These are phyloP conservation scores for Ambispora gerdemannii DNA, from an alignment of 192 early-diverging fungal species.

Conservation along the genomic window DNA sequence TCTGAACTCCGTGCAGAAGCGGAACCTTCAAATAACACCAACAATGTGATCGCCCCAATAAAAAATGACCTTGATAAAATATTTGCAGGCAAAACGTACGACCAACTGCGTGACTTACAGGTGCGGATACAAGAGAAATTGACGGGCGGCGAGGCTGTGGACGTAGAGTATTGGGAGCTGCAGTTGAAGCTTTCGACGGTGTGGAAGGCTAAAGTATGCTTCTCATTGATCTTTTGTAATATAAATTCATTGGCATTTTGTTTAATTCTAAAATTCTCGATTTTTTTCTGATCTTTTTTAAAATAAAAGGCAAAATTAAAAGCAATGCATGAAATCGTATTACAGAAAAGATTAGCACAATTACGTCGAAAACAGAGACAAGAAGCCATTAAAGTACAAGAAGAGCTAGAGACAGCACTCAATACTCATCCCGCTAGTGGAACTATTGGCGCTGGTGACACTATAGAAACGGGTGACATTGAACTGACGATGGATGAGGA, in stretches of 20 bases:
- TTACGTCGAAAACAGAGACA: slow-evolving; percentile 56
- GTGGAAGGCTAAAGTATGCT: slow-evolving; percentile 75
- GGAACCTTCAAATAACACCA: slow-evolving; percentile 13
- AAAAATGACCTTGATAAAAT: slow-evolving; percentile 66
- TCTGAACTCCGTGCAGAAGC: slow-evolving; percentile 39
- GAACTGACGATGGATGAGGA: slow-evolving; percentile 45
- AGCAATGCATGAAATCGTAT: slow-evolving; percentile 77
- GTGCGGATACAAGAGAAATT: slow-evolving; percentile 75
- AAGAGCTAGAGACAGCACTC: slow-evolving; percentile 50
- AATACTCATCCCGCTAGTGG: slow-evolving; percentile 47
- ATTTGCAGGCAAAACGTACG: slow-evolving; percentile 68
- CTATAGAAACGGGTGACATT: slow-evolving; percentile 43
- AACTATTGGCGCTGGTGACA: slow-evolving; percentile 42
- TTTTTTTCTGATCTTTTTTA: background rate
- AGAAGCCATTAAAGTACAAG: slow-evolving; percentile 55
- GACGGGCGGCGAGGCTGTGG: slow-evolving; percentile 61
- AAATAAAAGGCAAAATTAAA: slow-evolving; percentile 51
- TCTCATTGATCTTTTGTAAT: background rate
- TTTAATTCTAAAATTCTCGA: background rate
- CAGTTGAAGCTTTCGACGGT: slow-evolving; percentile 71
- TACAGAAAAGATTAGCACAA: slow-evolving; percentile 71
- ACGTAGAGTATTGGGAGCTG: slow-evolving; percentile 95
- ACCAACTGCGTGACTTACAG: slow-evolving; percentile 70
- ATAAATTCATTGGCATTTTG: background rate
- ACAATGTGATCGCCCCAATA: slow-evolving; percentile 47